phyloP scores from a whole-genome alignment of 805 yeast genomes.

The Teunomyces kruisii region DNA sequence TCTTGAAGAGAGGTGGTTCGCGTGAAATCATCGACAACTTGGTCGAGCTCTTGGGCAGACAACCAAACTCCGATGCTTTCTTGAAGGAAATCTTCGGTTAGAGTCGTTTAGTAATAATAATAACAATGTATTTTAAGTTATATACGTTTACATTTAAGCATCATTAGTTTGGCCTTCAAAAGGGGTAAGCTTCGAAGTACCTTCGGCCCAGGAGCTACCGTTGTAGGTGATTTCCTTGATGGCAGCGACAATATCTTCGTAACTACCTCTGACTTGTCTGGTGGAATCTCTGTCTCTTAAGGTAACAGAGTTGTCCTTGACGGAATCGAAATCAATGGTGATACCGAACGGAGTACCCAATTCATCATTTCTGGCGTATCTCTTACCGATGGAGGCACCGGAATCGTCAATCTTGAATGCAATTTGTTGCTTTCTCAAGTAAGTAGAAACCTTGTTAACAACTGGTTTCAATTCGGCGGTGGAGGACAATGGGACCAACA shows the following conservation, averaged over 20 bases:
- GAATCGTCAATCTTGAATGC: slow-evolving; percentile 97
- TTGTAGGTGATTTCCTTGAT: slow-evolving; percentile 72
- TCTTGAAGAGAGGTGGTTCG: slow-evolving; percentile 72
- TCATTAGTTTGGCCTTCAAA: slow-evolving; percentile 68
- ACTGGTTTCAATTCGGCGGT: slow-evolving; percentile 78
- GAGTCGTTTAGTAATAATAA: too few species aligned
- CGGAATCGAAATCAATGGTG: slow-evolving; percentile 93
- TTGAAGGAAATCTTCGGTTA: slow-evolving; percentile 51
- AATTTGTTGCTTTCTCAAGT: slow-evolving; percentile 75
- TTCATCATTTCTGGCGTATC: slow-evolving; percentile 98
- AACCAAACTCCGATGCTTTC: slow-evolving; percentile 73
- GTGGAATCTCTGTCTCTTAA: slow-evolving; percentile 97
- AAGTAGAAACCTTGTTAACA: slow-evolving; percentile 64
- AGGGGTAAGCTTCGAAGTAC: slow-evolving; percentile 67
- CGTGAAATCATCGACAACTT: slow-evolving; percentile 66
- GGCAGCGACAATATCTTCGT: slow-evolving; percentile 67
- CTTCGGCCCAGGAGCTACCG: slow-evolving; percentile 81
- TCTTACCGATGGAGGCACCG: slow-evolving; percentile 95
- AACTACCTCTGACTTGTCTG: slow-evolving; percentile 90
- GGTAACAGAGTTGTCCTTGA: slow-evolving; percentile 84
- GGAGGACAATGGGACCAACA: slow-evolving; percentile 89
- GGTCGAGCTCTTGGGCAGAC: slow-evolving; percentile 68
- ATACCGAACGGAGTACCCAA: slow-evolving; percentile 98
- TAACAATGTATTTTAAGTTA: background rate
- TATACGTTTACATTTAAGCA: slow-evolving; percentile 8